A percentile compares a stretch with the other conserved stretches of the same genome.
phyloP scores from a whole-genome alignment of 2,329 filamentous ascomycete genomes.

The Beauveria varroae region DNA sequence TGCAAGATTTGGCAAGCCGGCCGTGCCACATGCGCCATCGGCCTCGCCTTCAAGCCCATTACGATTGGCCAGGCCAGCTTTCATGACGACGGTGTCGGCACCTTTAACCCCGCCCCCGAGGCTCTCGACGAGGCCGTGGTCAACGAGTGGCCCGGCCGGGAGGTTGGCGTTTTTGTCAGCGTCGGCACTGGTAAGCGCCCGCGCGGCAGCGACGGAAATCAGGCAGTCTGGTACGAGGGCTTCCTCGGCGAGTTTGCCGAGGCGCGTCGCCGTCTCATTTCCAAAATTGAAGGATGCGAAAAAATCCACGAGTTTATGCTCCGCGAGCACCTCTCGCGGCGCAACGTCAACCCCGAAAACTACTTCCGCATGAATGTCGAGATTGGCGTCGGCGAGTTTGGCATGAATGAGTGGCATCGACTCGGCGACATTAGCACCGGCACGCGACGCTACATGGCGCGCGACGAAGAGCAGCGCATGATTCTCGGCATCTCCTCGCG shows the following conservation, averaged over 20 bases:
- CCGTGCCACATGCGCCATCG: conserved; percentile 85
- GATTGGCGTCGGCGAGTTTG: conserved; percentile 91
- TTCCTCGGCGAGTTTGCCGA: conserved; percentile 92
- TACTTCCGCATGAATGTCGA: conserved; percentile 98
- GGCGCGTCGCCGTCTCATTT: conserved; percentile 72
- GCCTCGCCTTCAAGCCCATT: conserved; percentile 91
- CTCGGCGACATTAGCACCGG: conserved; percentile 92
- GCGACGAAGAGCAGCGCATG: conserved; percentile 66
- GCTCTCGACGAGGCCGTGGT: conserved; percentile 82
- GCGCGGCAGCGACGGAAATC: conserved; percentile 56
- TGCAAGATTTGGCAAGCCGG: conserved; percentile 97
- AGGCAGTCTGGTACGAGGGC: conserved; percentile 85
- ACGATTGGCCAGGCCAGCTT: conserved; percentile 90
- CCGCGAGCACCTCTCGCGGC: conserved; percentile 65
- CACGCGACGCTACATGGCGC: conserved; percentile 75
- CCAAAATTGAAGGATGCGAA: conserved; percentile 94
- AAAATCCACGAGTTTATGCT: conserved; percentile 82
- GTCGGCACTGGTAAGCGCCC: conserved; percentile 87
- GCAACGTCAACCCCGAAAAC: conserved; percentile 77
- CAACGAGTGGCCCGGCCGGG: conserved; percentile 92
- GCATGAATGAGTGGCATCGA: conserved; percentile 96
- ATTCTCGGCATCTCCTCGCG: conserved; percentile 70
- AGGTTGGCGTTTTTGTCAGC: conserved; percentile 86
- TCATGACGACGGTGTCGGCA: conserved; percentile 84
- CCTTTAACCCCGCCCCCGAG: conserved; percentile 82